Evolutionary conservation across 805 yeast genomes (phyloP), one percentile per base, ranked within the genome.

Genomic region (Lachancea dasiensis): DNA sequence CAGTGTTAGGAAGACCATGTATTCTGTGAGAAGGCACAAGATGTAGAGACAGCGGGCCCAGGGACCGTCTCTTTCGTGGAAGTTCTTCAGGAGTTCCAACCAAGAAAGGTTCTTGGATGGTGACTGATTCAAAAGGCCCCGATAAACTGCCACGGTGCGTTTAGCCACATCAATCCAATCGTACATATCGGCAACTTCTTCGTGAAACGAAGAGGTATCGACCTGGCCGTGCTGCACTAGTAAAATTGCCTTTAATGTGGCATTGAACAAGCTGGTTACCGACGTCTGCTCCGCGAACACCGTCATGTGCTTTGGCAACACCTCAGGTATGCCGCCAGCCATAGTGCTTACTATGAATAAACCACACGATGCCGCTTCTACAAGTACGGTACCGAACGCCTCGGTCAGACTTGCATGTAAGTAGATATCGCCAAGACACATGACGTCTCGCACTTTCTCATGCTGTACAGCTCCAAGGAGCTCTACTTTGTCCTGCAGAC

Each of bases 271-370:
- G 2, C 92, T 79, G 41, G 84, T 85, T 36, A 85, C 96, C 3
- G 90, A 84, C 1, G 63, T 58, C 0, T 97, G 95, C 11, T 79
- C 72, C 0, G 97, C 89, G 60, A 84, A 92, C 1, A 82, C 81
- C 1, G 95, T 87, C 97, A 92, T 92, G 51, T 87, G 84, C 17
- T 72, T 70, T 0, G 98, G 99, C 26, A 92, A 62, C 3, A 92
- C 97, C 55, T 92, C 99, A 0, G 97, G 97, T 27, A 92, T 89
- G 4, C 98, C 99, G 9, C 99, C 99, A 0, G 92, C 98, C 41
- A 79, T 77, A 0, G 99, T 92, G 0, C 97, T 87, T 0, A 92
- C 98, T 2, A 92, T 95, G 14, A 85, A 69, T 25, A 92, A 60
- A 0, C 97, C 97, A 66, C 97, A 92, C 1, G 95, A 82, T 0